Base-by-base conservation (phyloP, 768 basidiomycete species). In the Artomyces pyxidatus region DNA sequence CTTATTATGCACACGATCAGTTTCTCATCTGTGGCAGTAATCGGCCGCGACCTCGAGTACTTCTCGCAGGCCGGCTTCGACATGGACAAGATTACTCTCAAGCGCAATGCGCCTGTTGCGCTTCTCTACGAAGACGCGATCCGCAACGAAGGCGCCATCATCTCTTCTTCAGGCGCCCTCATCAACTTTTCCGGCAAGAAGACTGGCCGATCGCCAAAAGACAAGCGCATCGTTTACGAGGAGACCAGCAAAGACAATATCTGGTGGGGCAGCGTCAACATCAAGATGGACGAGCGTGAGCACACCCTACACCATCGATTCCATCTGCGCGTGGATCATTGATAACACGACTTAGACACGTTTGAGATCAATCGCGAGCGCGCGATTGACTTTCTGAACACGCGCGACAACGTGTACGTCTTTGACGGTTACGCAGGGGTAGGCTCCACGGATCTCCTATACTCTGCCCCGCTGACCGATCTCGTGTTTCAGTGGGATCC, bases 141-240 rank as follows among this genome's bases (percentile, higher is more conserved):
- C 72, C 85, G 91, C 58, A 95, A 97, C 69, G 96, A 99, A 65
- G 95, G 95, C 50, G 96, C 96, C 60, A 89, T 99, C 73, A 88
- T 99, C 71, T 94, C 96, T 47, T 83, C 88, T 26, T 88, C 84
- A 6, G 96, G 96, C 45, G 93, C 96, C 17, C 74, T 99, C 61
- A 99, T 99, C 83, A 99, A 99, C 79, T 99, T 98, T 62, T 96
- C 93, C 9, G 96, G 96, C 25, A 98, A 97, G 78, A 99, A 99
- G 77, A 98, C 96, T 2, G 96, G 96, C 48, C 80, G 96, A 42
- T 86, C 83, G 58, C 96, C 96, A 46, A 99, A 98, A 67, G 96
- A 99, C 80, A 99, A 98, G 80, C 93, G 96, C 54, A 97, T 99
- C 63, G 96, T 99, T 62, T 98, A 76, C 65, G 96, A 99, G 68